Evolutionary conservation across 1,284 basidiomycete species (phyloP), one percentile per base, ranked within the genome.

Genomic region (Phellopilus nigrolimitatus): DNA sequence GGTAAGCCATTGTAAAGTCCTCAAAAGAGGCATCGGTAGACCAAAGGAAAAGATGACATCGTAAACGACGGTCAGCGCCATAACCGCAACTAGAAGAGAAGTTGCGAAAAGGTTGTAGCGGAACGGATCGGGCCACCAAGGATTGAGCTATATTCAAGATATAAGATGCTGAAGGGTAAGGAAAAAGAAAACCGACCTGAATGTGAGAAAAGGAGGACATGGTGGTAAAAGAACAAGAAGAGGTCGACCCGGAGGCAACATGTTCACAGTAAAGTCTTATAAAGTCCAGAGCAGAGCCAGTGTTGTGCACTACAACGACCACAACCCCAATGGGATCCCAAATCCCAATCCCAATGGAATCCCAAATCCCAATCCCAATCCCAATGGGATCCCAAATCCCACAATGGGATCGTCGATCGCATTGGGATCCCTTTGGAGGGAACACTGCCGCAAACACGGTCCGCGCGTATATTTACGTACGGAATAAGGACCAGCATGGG

Each of bases 11-110:
- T 51, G 58, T 53, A 66, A 65, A 39, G 61, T 25, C 24, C 51
- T 57, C 42, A 57, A 61, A 9, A 74, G 22, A 15, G 55, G 30
- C 51, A 63, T 66, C 22, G 71, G 70, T 13, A 64, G 52, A 13
- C 51, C 52, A 19, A 68, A 7, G 12, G 36, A 27, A 27, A 12
- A 4, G 21, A 47, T 12, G 12, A 51, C 10, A 36, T 55, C 53
- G 33, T 37, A 55, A 12, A 51, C 30, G 13, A 55, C 30, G 24
- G 53, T 37, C 21, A 44, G 43, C 12, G 37, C 53, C 22, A 47
- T 46, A 17, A 47, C 15, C 13, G 37, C 38, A 3, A 30, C 38
- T 9, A 49, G 49, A 27, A 55, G 34, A 21, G 45, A 41, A 21
- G 46, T 38, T 24, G 40, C 30, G 15, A 41, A 27, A 40, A 37